Evolutionary conservation across 495 filamentous ascomycete genomes (phyloP).

Genomic region (Trichoderma virens): DNA sequence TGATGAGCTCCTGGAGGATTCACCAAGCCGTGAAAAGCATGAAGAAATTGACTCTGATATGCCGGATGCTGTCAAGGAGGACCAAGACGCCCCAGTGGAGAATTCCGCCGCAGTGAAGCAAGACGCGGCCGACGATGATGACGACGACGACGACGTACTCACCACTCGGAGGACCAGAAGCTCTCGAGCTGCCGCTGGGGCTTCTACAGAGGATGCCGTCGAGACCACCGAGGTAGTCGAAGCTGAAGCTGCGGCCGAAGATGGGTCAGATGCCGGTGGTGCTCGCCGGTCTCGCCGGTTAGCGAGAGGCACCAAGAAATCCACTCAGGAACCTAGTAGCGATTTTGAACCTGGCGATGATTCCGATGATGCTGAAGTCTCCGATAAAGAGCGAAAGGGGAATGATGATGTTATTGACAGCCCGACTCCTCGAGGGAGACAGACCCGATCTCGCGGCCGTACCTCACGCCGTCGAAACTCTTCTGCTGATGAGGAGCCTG

Average conservation of each 20-base stretch:
- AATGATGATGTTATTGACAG: slow-evolving; percentile 36
- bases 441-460: slow-evolving; percentile 28
- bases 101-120: slow-evolving; percentile 21
- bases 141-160: slow-evolving; percentile 62
- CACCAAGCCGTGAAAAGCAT: slow-evolving; percentile 21
- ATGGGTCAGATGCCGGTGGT: slow-evolving; percentile 24
- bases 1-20: slow-evolving; percentile 13
- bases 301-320: slow-evolving; percentile 36
- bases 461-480: slow-evolving; percentile 26
- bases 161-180: slow-evolving; percentile 46
- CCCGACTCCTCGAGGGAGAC: slow-evolving; percentile 31
- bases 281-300: slow-evolving; percentile 32
- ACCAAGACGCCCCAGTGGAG: slow-evolving; percentile 18
- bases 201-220: slow-evolving; percentile 13
- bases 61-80: slow-evolving; percentile 49
- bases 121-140: slow-evolving; percentile 37
- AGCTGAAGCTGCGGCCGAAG: slow-evolving; percentile 22
- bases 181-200: slow-evolving; percentile 25
- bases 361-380: slow-evolving; percentile 42
- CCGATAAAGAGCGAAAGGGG: slow-evolving; percentile 25
- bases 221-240: slow-evolving; percentile 18
- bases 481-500: slow-evolving; percentile 60
- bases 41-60: slow-evolving; percentile 51
- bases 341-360: slow-evolving; percentile 79
- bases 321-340: slow-evolving; percentile 60